Evolutionary conservation across 805 yeast genomes (phyloP), one percentile per base, ranked within the genome.

Genomic region (Myxozyma geophila): DNA sequence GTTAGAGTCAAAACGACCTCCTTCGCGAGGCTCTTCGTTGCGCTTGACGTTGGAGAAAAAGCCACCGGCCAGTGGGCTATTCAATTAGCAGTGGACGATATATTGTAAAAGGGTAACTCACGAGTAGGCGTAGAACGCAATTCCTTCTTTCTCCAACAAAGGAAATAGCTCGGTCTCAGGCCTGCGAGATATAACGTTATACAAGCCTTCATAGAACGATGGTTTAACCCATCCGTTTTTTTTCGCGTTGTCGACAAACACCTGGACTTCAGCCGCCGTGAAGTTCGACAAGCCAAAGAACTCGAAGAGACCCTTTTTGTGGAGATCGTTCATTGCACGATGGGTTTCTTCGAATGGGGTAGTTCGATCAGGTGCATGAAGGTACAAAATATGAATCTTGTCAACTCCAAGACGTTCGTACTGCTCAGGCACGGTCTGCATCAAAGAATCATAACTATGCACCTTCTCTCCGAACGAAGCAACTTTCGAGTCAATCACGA

Each of bases 111-210:
- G 35, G 35, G 41, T 15, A 2, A 57, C 49, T 13, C 71, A 72
- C 43, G 74, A 70, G 46, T 70, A 71, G 21, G 74, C 74, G 59
- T 69, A 70, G 48, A 70, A 71, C 1, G 67, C n/a, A 12, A 72
- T 64, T 7, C 61, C 59, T 8, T 60, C 63, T 57, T 66, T 61
- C 49, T 70, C 58, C 59, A 71, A 50, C n/a, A 66, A 44, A 0
- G 74, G 74, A 50, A 72, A 58, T 2, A 58, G 37, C 21, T 50
- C 51, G 12, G 13, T 21, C 37, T 58, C 61, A 12, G 54, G 50
- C 2, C 41, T 40, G 37, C 56, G 61, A 15, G 53, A 21, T 15
- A 58, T 19, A n/a, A 43, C 17, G 21, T 58, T 50, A 44, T 58
- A 58, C n/a, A 58, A 17, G 12, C 60, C 60, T 36, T 58, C 51